Evolutionary conservation across 179 eudicot genomes (phyloP).

Genomic region (Drosera spatulata): DNA sequence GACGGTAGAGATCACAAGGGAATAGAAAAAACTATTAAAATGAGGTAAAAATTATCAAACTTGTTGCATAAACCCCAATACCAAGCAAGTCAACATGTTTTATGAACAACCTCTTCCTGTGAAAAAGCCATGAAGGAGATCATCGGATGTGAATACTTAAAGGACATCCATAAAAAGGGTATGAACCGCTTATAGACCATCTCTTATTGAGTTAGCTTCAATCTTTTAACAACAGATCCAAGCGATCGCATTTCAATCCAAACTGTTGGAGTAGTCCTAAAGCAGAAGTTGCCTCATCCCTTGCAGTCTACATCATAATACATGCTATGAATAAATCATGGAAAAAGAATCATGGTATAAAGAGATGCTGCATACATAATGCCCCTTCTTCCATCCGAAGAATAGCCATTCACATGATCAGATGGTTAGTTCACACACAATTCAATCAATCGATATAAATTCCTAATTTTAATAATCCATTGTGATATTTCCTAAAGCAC

Average conservation of each 20-base stretch:
- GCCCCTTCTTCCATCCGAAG: slow-evolving; percentile 78
- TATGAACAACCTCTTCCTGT: slow-evolving; percentile 95
- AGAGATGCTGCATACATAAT: slow-evolving; percentile 7
- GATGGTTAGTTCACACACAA: too few relatives aligned
- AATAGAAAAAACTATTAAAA: not conserved
- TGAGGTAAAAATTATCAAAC: slow-evolving; percentile 43
- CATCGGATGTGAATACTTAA: slow-evolving; percentile 13
- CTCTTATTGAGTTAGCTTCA: slow-evolving; percentile 75
- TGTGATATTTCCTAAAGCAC: too few relatives aligned
- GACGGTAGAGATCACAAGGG: not conserved
- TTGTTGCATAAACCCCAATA: slow-evolving; percentile 74
- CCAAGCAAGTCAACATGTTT: slow-evolving; percentile 97
- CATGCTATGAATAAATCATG: slow-evolving; percentile 4
- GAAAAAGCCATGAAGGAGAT: slow-evolving; percentile 25
- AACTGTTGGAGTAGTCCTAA: slow-evolving; percentile 53
- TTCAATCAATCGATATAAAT: too few relatives aligned
- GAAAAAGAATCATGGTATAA: not conserved
- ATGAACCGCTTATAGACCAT: slow-evolving; percentile 43
- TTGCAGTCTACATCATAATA: slow-evolving; percentile 40
- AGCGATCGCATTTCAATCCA: slow-evolving; percentile 54
- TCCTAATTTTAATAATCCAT: too few relatives aligned
- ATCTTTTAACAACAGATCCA: slow-evolving; percentile 51
- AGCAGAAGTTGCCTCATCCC: slow-evolving; percentile 57
- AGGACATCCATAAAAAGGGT: slow-evolving; percentile 4
- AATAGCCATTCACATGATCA: too few relatives aligned